These are phyloP conservation scores for Puya raimondii DNA, from an alignment of 176 grass and related monocot genomes.

Conservation along the genomic window DNA sequence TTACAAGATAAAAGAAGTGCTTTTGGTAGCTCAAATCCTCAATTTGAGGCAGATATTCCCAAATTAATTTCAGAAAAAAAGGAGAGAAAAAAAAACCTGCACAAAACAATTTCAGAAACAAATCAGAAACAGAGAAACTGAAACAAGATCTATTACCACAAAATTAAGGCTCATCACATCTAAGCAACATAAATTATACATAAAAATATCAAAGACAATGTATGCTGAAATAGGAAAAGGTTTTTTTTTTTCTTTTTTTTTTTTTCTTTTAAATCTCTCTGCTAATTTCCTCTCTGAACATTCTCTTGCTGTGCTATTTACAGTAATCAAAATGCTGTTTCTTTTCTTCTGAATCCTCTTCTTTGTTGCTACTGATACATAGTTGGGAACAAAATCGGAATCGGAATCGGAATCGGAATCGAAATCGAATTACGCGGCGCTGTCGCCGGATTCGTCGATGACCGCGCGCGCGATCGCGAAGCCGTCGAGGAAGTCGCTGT, in stretches of 20 bases:
- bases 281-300: background rate
- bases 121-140: too few species aligned
- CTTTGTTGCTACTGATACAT: background rate
- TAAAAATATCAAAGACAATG: background rate
- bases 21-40: too few species aligned
- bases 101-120: too few species aligned
- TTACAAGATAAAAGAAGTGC: too few species aligned
- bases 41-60: too few species aligned
- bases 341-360: background rate
- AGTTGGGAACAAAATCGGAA: constrained; percentile 35
- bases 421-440: constrained; percentile 26
- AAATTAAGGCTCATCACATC: too few species aligned
- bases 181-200: background rate
- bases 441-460: constrained; percentile 71
- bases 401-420: constrained; percentile 20
- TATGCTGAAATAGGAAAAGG: background rate
- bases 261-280: too few species aligned
- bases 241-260: background rate
- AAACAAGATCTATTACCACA: too few species aligned
- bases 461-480: constrained; percentile 41
- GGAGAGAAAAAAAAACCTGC: too few species aligned
- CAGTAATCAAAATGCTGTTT: constrained; percentile 14
- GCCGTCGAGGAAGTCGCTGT: constrained; percentile 68
- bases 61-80: too few species aligned
- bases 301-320: constrained; percentile 16